These are phyloP conservation scores for Lasiodiplodia theobromae DNA, from an alignment of 2,329 filamentous ascomycete genomes.

Conservation along the genomic window DNA sequence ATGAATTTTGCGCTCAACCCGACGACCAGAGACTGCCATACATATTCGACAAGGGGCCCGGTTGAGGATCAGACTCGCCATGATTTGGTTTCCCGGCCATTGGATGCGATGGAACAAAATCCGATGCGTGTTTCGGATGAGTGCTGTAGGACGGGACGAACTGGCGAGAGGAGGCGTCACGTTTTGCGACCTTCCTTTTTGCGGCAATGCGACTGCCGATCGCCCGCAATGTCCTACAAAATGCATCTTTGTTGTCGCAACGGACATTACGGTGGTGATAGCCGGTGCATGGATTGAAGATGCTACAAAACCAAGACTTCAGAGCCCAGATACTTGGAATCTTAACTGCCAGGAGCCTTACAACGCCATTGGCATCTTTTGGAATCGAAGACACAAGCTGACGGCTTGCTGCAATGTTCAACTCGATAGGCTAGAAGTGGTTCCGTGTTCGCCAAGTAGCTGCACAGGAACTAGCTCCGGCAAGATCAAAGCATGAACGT, in stretches of 20 bases:
- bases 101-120: neutral
- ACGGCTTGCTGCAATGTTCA: neutral
- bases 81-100: neutral
- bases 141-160: neutral
- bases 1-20: neutral
- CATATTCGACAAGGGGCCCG: neutral
- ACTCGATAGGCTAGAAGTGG: neutral
- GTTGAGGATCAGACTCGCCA: neutral
- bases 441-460: neutral
- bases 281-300: neutral
- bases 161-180: neutral
- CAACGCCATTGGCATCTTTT: neutral
- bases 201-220: neutral
- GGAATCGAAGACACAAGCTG: neutral
- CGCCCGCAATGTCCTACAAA: neutral
- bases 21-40: neutral
- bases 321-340: neutral
- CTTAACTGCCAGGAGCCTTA: too few relatives aligned
- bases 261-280: neutral
- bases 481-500: neutral
- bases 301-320: neutral
- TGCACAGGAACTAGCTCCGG: neutral
- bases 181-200: constrained; percentile 3
- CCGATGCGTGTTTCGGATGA: neutral
- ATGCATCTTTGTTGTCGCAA: neutral